A percentile compares a stretch with the other conserved stretches of the same genome.
These are phyloP conservation scores for Agaricus bisporus DNA, from an alignment of 768 basidiomycete genomes.

Conservation along the genomic window DNA sequence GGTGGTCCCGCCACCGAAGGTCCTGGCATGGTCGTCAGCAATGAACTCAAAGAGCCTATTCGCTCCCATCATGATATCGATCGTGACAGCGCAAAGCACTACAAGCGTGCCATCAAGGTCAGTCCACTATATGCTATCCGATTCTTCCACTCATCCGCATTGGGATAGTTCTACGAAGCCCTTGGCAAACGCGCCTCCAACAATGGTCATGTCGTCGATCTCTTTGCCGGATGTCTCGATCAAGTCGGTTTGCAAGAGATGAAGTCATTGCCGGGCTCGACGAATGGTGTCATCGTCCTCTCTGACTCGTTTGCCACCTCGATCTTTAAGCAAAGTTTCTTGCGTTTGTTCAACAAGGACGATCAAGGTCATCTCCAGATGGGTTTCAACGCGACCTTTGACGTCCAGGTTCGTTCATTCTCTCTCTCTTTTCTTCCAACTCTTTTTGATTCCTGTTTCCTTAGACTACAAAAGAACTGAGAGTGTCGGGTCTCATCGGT, in stretches of 20 bases:
- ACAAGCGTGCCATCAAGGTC: constrained; percentile 94
- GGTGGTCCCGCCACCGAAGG: constrained; percentile 97
- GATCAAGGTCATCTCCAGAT: constrained; percentile 88
- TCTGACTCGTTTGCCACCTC: constrained; percentile 97
- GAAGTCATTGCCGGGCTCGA: constrained; percentile 92
- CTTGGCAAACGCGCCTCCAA: constrained; percentile 89
- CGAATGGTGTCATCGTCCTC: constrained; percentile 93
- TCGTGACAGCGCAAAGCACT: constrained; percentile 93
- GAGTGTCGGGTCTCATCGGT: constrained; percentile 95
- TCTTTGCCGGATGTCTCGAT: constrained; percentile 96
- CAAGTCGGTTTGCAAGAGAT: constrained; percentile 98
- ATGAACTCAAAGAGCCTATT: constrained; percentile 94
- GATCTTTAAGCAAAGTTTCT: constrained; percentile 98
- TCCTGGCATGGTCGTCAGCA: constrained; percentile 93
- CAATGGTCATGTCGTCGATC: constrained; percentile 91
- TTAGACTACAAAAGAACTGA: constrained; percentile 99
- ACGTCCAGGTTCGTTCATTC: constrained; percentile 73
- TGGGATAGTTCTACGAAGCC: constrained; percentile 83
- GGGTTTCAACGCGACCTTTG: constrained; percentile 99
- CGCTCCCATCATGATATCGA: constrained; percentile 99
- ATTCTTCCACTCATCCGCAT: background rate
- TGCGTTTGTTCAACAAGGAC: constrained; percentile 88
- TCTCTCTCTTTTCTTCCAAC: background rate
- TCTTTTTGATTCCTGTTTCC: no score
- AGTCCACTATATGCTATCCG: constrained; percentile 10